Base-by-base conservation (phyloP, 2,329 filamentous ascomycete genomes). In the Epichloe hybrida region DNA sequence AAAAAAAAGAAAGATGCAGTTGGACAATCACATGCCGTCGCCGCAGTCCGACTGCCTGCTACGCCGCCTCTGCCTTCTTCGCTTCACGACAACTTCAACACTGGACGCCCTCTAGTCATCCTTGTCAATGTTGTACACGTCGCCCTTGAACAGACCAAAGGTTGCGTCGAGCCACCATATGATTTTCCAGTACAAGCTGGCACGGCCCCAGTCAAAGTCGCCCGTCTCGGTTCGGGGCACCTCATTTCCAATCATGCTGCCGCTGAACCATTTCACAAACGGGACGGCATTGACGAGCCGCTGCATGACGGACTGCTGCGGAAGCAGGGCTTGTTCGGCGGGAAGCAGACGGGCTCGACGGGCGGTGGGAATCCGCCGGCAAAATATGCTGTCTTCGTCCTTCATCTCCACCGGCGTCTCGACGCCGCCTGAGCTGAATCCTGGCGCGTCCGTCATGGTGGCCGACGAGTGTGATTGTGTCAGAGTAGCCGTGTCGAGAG, bases 201-300 rank as follows among this genome's bases (percentile, higher is more conserved):
- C 81, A 44, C 70, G 70, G 41, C 79, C 78, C 72, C 82, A 86
- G 65, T 96, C 90, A 58, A 95, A 90, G 41, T 80, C 81, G 52
- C 86, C 87, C 42, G 76, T 72, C 49, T 88, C 84, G 49, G 76
- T 83, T 41, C 84, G 75, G 7, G 87, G 87, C 39, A 91, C 80
- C 62, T 84, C 77, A 61, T 81, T 81, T 5, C 86, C 86, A 59
- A 91, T 89, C 65, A 90, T 80, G 59, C 71, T 81, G 56, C 70
- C 81, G 44, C 80, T 81, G 61, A 89, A 84, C 80, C 83, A 88
- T 58, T 77, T 78, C 54, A 88, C 68, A 54, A 88, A 74, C 2
- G 85, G 85, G 40, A 88, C 78, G 50, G 76, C 77, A 56, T 77
- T 76, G 50, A 86, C 66, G 20, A 86, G 62, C 48, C 80, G 76